Conservation (phyloP, 306 rosid genomes). For the Pterocarpus santalinus region DNA sequence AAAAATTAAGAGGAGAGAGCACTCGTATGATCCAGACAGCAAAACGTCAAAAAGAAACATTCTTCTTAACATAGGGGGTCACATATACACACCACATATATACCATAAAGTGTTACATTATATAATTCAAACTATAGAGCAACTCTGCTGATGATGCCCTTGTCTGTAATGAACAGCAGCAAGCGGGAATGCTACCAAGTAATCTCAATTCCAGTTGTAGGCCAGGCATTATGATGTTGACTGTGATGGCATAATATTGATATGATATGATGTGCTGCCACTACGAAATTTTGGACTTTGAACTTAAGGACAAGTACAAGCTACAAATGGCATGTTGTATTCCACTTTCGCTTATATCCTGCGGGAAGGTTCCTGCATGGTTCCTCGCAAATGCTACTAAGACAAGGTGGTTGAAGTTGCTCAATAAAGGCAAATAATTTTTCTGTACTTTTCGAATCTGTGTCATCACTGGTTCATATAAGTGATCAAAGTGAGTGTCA, state of each 20-base stretch:
- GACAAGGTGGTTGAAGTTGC: background rate
- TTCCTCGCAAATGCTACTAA: conserved; percentile 45
- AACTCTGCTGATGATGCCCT: background rate
- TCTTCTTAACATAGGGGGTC: background rate
- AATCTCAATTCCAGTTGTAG: background rate
- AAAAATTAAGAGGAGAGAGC: background rate
- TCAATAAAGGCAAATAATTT: background rate
- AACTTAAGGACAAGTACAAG: conserved; percentile 48
- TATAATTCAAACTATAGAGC: conserved; percentile 13
- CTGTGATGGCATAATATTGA: conserved; percentile 36
- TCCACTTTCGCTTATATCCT: conserved; percentile 11
- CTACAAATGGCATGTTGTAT: conserved; percentile 46
- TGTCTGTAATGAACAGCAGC: conserved; percentile 22
- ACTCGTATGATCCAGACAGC: conserved; percentile 20
- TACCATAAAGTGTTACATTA: background rate
- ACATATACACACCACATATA: background rate
- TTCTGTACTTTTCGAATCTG: background rate
- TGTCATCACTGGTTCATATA: background rate
- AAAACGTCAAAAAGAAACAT: background rate
- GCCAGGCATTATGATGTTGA: conserved; percentile 47
- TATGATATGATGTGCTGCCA: conserved; percentile 32
- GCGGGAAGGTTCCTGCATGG: conserved; percentile 64
- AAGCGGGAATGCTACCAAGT: background rate
- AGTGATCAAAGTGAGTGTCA: conserved; percentile 11
- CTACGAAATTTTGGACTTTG: background rate